Base-by-base conservation (phyloP, 2,329 filamentous ascomycete species). In the Aspergillus ibericus region DNA sequence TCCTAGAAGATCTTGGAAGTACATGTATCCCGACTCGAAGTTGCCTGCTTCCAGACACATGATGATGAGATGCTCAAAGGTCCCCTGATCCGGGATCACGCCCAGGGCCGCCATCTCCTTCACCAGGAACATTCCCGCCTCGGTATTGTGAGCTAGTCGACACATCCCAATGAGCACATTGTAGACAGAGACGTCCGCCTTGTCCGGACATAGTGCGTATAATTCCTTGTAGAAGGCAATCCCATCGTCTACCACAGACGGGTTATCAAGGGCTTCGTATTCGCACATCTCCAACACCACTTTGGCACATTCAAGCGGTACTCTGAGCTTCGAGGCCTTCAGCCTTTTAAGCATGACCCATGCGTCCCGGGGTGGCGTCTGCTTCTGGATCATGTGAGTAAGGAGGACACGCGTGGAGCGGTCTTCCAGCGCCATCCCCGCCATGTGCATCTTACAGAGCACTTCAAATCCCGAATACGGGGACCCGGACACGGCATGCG, bases 381-480 rank as follows among this genome's bases (percentile, higher is more conserved):
- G 74, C 1, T 80, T 75, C 38, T 77, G 68, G 38, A 77, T 77
- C 42, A 96, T 78, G 58, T 83, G 77, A 3, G 72, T 69, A 65
- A 83, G 87, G 20, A 97, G 78, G 2, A 85, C 75, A 15, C 87
- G 81, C 2, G 89, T 92, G 55, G 84, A 88, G 13, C 79, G 82
- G 4, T 81, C 70, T 34, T 85, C 82, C 3, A 86, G 80, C 38
- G 81, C 72, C 5, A 88, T 71, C 5, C 86, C 85, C 16, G 86
- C 84, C 59, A 84, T 81, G 20, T 84, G 77, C 88, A 96, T 95
- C 70, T 92, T 87, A 63, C 85, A 85, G 15, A 96, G 79, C 1
- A 90, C 82, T 40, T 85, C 83, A 35, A 96, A 81, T 0, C 90
- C 89, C 25, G 86, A 85, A 22, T 78, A 75, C 7, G 93, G 68